phyloP scores from a whole-genome alignment of 495 filamentous ascomycete genomes.

The Aspergillus heteromorphus region DNA sequence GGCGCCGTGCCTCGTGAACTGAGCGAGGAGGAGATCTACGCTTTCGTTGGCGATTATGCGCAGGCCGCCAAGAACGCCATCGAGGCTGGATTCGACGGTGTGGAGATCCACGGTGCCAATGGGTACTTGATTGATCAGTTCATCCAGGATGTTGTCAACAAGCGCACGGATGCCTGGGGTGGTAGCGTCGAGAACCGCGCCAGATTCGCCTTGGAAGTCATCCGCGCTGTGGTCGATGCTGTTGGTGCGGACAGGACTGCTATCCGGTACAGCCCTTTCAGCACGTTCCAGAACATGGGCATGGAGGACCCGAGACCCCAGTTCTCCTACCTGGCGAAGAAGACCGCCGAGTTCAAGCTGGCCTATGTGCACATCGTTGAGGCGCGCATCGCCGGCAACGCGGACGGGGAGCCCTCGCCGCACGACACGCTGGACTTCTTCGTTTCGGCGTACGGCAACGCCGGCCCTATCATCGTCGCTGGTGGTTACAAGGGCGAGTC shows the following conservation, averaged over 20 bases:
- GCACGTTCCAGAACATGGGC: slow-evolving; percentile 60
- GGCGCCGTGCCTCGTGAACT: slow-evolving; percentile 41
- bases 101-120: slow-evolving; percentile 70
- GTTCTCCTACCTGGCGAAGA: slow-evolving; percentile 52
- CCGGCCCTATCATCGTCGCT: slow-evolving; percentile 53
- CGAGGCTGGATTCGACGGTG: slow-evolving; percentile 66
- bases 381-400: slow-evolving; percentile 41
- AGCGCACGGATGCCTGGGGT: slow-evolving; percentile 61
- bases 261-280: slow-evolving; percentile 62
- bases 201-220: slow-evolving; percentile 60
- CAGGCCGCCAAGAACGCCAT: slow-evolving; percentile 58
- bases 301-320: slow-evolving; percentile 61
- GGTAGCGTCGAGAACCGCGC: slow-evolving; percentile 66
- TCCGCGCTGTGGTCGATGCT: slow-evolving; percentile 55
- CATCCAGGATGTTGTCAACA: slow-evolving; percentile 54
- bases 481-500: slow-evolving; percentile 50
- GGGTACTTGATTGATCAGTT: slow-evolving; percentile 76
- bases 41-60: slow-evolving; percentile 52
- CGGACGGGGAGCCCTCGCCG: slow-evolving; percentile 28
- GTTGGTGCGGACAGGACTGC: slow-evolving; percentile 58
- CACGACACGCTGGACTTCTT: slow-evolving; percentile 48
- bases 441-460: slow-evolving; percentile 35
- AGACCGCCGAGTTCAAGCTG: slow-evolving; percentile 50
- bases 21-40: slow-evolving; percentile 52
- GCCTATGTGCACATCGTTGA: slow-evolving; percentile 65